Evolutionary conservation across 2,329 filamentous ascomycete species (phyloP).

Genomic region (Xylaria sp.): DNA sequence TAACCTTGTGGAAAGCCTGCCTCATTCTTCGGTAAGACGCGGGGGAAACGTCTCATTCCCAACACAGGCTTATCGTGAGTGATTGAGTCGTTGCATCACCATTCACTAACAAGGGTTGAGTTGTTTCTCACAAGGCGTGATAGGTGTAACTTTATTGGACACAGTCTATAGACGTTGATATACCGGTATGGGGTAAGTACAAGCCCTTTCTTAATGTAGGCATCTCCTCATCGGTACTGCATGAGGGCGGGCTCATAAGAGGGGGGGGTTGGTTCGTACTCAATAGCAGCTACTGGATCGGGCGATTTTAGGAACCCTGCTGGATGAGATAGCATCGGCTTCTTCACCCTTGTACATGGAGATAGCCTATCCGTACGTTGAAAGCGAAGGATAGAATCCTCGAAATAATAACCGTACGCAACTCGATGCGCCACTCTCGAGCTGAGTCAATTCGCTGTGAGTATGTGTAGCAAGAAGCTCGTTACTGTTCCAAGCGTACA

Average conservation of each 20-base stretch:
- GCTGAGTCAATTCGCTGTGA: not conserved
- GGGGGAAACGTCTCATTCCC: no score
- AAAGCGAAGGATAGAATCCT: not conserved
- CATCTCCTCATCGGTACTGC: slow-evolving; percentile 19
- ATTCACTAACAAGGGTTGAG: not conserved
- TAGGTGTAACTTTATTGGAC: not conserved
- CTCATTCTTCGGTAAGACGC: not conserved
- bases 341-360: not conserved
- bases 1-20: not conserved
- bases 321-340: not conserved
- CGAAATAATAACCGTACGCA: no score
- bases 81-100: not conserved
- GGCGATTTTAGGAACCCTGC: not conserved
- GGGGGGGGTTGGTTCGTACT: slow-evolving; percentile 12
- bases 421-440: not conserved
- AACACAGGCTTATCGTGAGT: not conserved
- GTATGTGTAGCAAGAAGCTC: slow-evolving; percentile 1
- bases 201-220: not conserved
- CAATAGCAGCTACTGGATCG: slow-evolving; percentile 11
- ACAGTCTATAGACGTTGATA: no score
- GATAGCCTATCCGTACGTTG: not conserved
- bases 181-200: not conserved
- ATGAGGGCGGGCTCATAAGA: slow-evolving; percentile 12
- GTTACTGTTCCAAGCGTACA: not conserved
- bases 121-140: not conserved